Evolutionary conservation across 164 flowering plant species (phyloP), one percentile per base, ranked within the genome.

Genomic region (Vitis labrusca): DNA sequence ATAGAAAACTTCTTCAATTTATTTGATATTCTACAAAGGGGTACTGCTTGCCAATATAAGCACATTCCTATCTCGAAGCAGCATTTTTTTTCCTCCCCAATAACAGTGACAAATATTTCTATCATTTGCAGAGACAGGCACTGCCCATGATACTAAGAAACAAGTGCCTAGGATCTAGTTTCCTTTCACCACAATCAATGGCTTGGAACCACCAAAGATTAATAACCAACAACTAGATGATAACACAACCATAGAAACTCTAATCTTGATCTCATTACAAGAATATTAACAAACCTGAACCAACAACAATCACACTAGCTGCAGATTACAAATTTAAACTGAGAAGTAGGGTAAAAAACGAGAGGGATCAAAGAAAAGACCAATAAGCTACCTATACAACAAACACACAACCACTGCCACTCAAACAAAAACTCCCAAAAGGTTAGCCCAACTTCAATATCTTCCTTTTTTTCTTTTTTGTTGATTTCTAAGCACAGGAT

Each of bases 381-480:
- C 75, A 68, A 72, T 48, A 73, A 71, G 68, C 73, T 74, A 76
- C 80, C 83, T 78, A 80, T 80, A 80, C 78, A 78, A 79, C 63
- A 65, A 60, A 52, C 76, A 78, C 76, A 75, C 80, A 60, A 72
- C 70, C 71, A 70, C 75, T 75, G 70, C 66, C 73, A 73, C 79
- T 64, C 77, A 48, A 64, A 60, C 51, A 4, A 76, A 79, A 75
- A 77, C 72, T 77, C 68, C 76, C 81, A 72, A 75, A 85, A 75
- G 83, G 88, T 90, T 88, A 88, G 91, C 83, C 75, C 79, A 75
- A 72, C 76, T 81, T 74, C 81, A 76, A 70, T 61, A 68, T 74
- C 74, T 64, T 77, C 78, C 61, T 51, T 61, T 68, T 66, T 23
- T 64, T 64, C 13, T 48, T 78, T 71, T 64, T 69, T 67, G 65